These are phyloP conservation scores for Euphorbia tirucalli DNA, from an alignment of 345 rosid species.

Conservation along the genomic window DNA sequence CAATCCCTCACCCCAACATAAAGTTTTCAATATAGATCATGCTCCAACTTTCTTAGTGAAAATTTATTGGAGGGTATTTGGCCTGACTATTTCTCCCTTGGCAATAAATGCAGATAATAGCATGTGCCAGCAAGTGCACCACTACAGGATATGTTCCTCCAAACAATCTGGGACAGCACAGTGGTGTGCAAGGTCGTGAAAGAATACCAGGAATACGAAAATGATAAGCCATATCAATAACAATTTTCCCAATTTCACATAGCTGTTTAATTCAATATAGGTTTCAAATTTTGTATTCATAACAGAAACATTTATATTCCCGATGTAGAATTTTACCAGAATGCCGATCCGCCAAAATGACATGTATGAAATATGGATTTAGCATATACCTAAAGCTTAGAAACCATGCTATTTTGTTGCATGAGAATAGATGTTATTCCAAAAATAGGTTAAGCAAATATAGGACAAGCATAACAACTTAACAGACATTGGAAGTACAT, in stretches of 20 bases:
- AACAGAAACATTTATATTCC: no score
- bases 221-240: no score
- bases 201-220: no score
- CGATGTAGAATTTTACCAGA: no score
- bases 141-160: not conserved
- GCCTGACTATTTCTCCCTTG: not conserved
- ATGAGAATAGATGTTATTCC: not conserved
- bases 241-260: no score
- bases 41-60: not conserved
- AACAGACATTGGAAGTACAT: not conserved
- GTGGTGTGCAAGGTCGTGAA: no score
- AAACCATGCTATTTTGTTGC: not conserved
- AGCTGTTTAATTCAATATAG: conserved; percentile 6
- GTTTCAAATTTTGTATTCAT: not conserved
- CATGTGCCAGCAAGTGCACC: not conserved
- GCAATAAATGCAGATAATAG: not conserved
- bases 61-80: no score
- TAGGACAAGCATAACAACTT: not conserved
- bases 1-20: not conserved
- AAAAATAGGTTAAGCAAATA: not conserved
- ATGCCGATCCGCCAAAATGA: no score
- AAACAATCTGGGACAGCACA: no score
- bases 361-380: not conserved
- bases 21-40: not conserved
- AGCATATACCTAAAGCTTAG: not conserved